phyloP scores from a whole-genome alignment of 164 flowering plant species.

The Santalum album region DNA sequence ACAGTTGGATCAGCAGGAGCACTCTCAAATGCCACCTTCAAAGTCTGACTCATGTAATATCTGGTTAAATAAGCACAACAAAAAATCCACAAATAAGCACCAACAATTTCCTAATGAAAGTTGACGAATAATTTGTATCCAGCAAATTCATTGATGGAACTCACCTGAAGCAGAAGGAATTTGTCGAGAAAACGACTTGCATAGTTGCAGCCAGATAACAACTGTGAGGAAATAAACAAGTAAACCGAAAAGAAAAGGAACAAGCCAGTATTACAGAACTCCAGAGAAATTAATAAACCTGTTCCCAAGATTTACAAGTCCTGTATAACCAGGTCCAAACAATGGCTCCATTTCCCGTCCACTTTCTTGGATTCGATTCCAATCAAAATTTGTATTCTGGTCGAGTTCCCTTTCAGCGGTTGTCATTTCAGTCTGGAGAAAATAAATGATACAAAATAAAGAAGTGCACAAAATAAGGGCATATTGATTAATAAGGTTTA shows the following conservation, averaged over 20 bases:
- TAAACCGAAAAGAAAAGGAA: conserved; percentile 3
- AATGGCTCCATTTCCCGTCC: conserved; percentile 79
- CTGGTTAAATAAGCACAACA: conserved; percentile 23
- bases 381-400: conserved; percentile 91
- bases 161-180: conserved; percentile 59
- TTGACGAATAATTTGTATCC: too few relatives aligned
- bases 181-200: conserved; percentile 86
- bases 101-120: too few relatives aligned
- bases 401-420: conserved; percentile 99
- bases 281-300: conserved; percentile 38
- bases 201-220: conserved; percentile 94
- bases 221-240: conserved; percentile 33
- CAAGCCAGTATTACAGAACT: background rate
- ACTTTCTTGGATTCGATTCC: conserved; percentile 99
- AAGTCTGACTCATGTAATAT: conserved; percentile 49
- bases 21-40: conserved; percentile 59
- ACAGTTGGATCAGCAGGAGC: conserved; percentile 98
- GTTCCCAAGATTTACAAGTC: conserved; percentile 94
- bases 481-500: too few relatives aligned
- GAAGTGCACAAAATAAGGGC: background rate
- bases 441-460: conserved; percentile 1
- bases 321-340: conserved; percentile 96
- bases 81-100: background rate
- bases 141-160: background rate
- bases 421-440: conserved; percentile 91